A percentile compares a stretch with the other conserved stretches of the same genome.
phyloP scores from a whole-genome alignment of 768 basidiomycete species.

The Macrolepiota albuminosa region DNA sequence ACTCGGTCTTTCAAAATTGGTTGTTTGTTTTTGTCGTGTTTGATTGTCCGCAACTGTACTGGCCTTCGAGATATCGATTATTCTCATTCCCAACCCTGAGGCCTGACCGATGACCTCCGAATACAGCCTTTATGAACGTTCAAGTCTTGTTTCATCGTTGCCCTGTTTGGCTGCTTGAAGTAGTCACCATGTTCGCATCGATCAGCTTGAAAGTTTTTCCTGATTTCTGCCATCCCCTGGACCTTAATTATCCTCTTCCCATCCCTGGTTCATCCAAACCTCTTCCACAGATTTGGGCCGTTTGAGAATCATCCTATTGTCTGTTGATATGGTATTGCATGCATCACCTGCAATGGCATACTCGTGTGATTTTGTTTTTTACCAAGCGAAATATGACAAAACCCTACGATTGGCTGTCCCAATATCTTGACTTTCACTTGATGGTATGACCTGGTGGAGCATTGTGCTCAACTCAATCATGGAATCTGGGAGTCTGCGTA shows the following conservation, averaged over 20 bases:
- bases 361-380: conserved; percentile 61
- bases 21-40: no score
- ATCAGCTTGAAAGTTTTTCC: conserved; percentile 24
- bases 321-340: conserved; percentile 63
- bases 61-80: conserved; percentile 18
- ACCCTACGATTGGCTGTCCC: conserved; percentile 24
- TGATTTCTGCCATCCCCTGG: conserved; percentile 63
- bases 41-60: no score
- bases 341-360: conserved; percentile 53
- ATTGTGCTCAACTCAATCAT: neutral
- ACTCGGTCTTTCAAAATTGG: no score
- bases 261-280: conserved; percentile 14
- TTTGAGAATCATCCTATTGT: conserved; percentile 43
- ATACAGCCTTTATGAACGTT: no score
- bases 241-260: conserved; percentile 52
- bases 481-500: conserved; percentile 44
- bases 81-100: conserved; percentile 20
- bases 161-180: conserved; percentile 51
- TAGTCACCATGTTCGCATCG: neutral
- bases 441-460: conserved; percentile 35
- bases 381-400: conserved; percentile 51
- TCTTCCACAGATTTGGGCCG: conserved; percentile 24
- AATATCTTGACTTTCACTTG: conserved; percentile 24
- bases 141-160: conserved; percentile 39
- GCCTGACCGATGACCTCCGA: no score